Conservation (phyloP, 352 stramenopile species). For the Phytophthora idaei region DNA sequence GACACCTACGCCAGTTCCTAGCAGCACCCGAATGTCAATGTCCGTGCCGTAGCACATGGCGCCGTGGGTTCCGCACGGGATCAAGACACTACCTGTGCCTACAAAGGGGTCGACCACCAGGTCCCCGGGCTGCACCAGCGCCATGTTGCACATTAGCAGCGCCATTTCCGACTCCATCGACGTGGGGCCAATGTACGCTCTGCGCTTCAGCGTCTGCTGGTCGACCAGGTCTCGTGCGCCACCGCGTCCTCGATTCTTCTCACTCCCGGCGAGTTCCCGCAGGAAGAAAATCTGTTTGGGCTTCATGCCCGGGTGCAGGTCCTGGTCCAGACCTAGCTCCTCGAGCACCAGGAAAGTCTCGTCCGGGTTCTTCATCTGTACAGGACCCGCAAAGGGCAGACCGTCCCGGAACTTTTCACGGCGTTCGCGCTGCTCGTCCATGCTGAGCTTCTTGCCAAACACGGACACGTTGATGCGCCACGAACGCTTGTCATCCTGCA, state of each 20-base stretch:
- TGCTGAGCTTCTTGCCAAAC: constrained; percentile 84
- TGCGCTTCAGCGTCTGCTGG: constrained; percentile 93
- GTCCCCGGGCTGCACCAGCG: constrained; percentile 65
- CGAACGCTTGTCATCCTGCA: constrained; percentile 50
- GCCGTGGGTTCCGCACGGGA: constrained; percentile 93
- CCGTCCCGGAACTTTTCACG: constrained; percentile 58
- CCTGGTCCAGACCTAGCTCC: constrained; percentile 67
- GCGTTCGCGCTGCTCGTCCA: constrained; percentile 60
- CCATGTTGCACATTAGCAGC: constrained; percentile 95
- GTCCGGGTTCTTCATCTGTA: constrained; percentile 69
- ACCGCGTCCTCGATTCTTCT: constrained; percentile 73
- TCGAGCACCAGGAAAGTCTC: constrained; percentile 83
- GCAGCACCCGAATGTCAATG: constrained; percentile 96
- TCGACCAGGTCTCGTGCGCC: constrained; percentile 82
- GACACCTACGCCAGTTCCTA: constrained; percentile 87
- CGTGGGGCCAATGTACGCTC: constrained; percentile 96
- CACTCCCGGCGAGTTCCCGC: constrained; percentile 69
- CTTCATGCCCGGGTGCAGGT: constrained; percentile 38
- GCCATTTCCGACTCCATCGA: constrained; percentile 98
- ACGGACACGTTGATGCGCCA: constrained; percentile 83
- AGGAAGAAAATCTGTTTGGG: constrained; percentile 78
- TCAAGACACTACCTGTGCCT: constrained; percentile 96
- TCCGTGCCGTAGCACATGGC: constrained; percentile 95
- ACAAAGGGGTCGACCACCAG: constrained; percentile 97
- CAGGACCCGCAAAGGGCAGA: constrained; percentile 70